Conservation (phyloP, 148 eudicot genomes). For the Rhododendron kiyosumense region DNA sequence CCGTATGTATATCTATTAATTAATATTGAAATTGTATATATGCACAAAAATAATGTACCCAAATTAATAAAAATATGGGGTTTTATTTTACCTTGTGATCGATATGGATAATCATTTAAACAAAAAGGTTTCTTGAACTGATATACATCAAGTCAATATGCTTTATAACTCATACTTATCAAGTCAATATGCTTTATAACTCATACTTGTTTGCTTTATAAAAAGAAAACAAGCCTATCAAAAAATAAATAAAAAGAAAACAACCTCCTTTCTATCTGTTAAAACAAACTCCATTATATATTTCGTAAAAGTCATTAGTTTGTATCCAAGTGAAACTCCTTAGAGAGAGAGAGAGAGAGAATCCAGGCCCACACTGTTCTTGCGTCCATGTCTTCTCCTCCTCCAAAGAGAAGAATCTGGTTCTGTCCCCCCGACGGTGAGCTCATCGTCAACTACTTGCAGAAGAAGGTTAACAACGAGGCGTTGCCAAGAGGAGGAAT, state of each 20-base stretch:
- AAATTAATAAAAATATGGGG: too few species aligned
- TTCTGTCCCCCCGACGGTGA: constrained; percentile 18
- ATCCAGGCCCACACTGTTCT: background rate
- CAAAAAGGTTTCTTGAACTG: background rate
- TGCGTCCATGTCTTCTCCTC: background rate
- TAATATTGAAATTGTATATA: too few species aligned
- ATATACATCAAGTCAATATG: background rate
- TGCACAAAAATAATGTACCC: too few species aligned
- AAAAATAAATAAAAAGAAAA: background rate
- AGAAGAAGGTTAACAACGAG: constrained; percentile 12
- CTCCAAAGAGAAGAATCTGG: background rate
- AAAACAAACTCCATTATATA: background rate
- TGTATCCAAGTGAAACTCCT: background rate
- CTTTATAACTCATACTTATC: background rate
- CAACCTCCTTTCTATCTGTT: background rate
- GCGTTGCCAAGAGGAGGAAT: too few species aligned
- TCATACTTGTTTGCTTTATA: too few species aligned
- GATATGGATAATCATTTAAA: background rate
- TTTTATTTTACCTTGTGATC: background rate
- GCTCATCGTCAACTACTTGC: constrained; percentile 17
- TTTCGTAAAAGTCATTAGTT: background rate
- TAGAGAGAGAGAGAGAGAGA: background rate
- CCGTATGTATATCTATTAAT: too few species aligned
- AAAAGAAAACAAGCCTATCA: too few species aligned
- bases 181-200: too few species aligned